These are phyloP conservation scores for Fusarium succisae DNA, from an alignment of 2,329 filamentous ascomycete genomes.

Conservation along the genomic window DNA sequence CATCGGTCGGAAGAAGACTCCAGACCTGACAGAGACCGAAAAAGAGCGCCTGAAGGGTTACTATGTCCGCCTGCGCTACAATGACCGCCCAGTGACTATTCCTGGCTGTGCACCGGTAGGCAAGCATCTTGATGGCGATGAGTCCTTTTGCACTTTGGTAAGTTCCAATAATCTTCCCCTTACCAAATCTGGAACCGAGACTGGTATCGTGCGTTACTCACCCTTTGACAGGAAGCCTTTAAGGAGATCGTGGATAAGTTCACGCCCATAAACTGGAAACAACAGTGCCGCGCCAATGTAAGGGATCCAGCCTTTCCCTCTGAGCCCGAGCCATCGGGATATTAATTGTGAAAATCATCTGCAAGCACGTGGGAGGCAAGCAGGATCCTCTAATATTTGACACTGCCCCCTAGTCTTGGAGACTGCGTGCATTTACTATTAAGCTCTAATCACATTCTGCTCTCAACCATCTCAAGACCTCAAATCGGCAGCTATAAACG, in stretches of 20 bases:
- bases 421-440: background rate
- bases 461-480: background rate
- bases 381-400: background rate
- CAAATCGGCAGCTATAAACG: background rate
- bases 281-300: conserved; percentile 59
- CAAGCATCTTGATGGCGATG: conserved; percentile 87
- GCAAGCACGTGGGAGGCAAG: background rate
- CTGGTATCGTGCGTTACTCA: conserved; percentile 11
- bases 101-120: conserved; percentile 81
- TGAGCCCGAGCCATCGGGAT: conserved; percentile 63
- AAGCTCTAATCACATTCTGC: background rate
- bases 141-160: conserved; percentile 89
- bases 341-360: conserved; percentile 23
- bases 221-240: conserved; percentile 77
- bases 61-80: conserved; percentile 91
- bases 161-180: conserved; percentile 42
- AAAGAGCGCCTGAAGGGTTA: conserved; percentile 73
- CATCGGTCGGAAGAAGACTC: conserved; percentile 69
- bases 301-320: conserved; percentile 56
- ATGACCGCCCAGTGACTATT: conserved; percentile 82
- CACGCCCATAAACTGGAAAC: conserved; percentile 81
- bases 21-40: conserved; percentile 65
- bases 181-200: background rate
- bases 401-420: background rate
- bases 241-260: conserved; percentile 92